Percentiles rank a stretch among this genome's conserved stretches.
These are phyloP conservation scores for Bryoerythrophyllum caledonicum DNA, from an alignment of 225 moss, liverwort and hornwort species.

Conservation along the genomic window DNA sequence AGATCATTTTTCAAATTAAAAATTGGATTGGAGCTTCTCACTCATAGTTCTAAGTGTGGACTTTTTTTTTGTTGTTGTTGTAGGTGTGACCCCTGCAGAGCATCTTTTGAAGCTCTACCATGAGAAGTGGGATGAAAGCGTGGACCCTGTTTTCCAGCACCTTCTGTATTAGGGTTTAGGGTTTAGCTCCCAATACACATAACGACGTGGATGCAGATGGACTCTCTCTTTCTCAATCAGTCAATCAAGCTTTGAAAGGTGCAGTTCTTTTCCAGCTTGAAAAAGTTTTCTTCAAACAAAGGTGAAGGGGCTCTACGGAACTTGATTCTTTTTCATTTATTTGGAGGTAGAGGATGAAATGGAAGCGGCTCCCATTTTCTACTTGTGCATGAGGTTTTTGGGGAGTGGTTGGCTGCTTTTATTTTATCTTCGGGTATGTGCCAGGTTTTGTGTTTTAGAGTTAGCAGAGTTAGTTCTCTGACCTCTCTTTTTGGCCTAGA, in stretches of 20 bases:
- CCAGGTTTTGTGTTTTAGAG: too few species aligned
- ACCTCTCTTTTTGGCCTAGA: too few species aligned
- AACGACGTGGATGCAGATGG: neutral
- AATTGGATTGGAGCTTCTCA: too few species aligned
- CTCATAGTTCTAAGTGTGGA: too few species aligned
- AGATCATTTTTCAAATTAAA: too few species aligned
- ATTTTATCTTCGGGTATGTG: neutral
- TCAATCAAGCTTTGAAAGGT: neutral
- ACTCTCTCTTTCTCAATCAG: neutral
- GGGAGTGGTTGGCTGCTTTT: neutral
- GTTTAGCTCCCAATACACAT: neutral
- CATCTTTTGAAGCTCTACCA: constrained; percentile 75
- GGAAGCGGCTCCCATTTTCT: neutral
- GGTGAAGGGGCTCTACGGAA: neutral
- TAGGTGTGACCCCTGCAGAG: constrained; percentile 78
- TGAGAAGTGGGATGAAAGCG: constrained; percentile 69
- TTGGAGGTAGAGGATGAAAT: neutral
- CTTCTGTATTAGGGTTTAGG: constrained; percentile 63
- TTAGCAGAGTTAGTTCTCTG: too few species aligned
- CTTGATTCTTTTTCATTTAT: constrained; percentile 4
- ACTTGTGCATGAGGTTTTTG: neutral
- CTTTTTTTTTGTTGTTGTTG: constrained; percentile 8
- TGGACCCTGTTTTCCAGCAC: constrained; percentile 80
- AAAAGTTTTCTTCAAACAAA: neutral
- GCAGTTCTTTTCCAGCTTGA: neutral